phyloP scores from a whole-genome alignment of 768 basidiomycete species.

The Hygrocybe punicea region DNA sequence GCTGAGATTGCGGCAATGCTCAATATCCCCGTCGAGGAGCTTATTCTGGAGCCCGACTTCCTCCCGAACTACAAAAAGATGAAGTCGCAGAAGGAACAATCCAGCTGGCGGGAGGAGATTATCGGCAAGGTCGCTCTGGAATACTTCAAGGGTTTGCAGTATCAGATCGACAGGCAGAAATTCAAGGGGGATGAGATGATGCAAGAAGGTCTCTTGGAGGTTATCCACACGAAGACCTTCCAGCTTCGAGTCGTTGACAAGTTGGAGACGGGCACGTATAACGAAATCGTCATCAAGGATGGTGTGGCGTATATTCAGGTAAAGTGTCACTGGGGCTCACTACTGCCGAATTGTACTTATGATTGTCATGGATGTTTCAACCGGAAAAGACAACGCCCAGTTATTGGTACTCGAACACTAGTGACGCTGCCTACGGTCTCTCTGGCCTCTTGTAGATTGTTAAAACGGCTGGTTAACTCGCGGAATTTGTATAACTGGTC shows the following conservation, averaged over 20 bases:
- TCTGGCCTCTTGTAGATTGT: neutral
- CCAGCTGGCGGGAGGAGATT: constrained; percentile 24
- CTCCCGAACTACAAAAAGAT: constrained; percentile 32
- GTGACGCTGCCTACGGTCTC: neutral
- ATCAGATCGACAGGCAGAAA: constrained; percentile 31
- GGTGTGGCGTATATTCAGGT: constrained; percentile 40
- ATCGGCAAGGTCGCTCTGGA: constrained; percentile 13
- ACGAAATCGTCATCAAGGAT: constrained; percentile 36
- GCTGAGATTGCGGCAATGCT: constrained; percentile 30
- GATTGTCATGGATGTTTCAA: too few species aligned
- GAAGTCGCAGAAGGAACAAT: constrained; percentile 21
- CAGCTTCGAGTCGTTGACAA: constrained; percentile 37
- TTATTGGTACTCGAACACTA: constrained; percentile 4
- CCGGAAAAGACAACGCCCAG: neutral
- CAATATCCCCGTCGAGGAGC: constrained; percentile 22
- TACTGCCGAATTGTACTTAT: neutral
- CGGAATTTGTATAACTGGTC: neutral
- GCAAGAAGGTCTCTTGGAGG: constrained; percentile 40
- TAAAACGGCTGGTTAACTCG: neutral
- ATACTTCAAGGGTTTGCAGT: constrained; percentile 30
- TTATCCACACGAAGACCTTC: constrained; percentile 36
- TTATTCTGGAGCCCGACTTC: constrained; percentile 40
- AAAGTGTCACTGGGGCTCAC: neutral
- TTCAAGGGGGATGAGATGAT: constrained; percentile 41
- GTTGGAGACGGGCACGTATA: constrained; percentile 23